Base-by-base conservation (phyloP, 1,139 yeast species). In the Tardiomyces depauwii region DNA sequence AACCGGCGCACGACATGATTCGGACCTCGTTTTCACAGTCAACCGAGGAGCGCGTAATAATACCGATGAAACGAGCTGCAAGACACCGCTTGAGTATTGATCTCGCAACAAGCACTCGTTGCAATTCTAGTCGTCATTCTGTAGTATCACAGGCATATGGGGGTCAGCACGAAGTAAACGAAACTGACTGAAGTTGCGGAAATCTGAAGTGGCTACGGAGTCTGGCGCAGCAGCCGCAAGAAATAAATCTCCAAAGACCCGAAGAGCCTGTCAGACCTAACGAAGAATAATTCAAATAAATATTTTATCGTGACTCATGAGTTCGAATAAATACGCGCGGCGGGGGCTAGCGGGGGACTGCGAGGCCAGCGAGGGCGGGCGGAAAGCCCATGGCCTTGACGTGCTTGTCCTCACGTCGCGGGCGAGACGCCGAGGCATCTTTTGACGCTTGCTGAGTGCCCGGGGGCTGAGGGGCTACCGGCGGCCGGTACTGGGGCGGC, bases 361-460 rank as follows among this genome's bases (percentile, higher is more conserved):
- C 46, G 51, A 53, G 44, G n/a, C 53, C 49, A 10, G 57, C 46
- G 12, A 59, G 47, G 30, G 54, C 44, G 1, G 65, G 65, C 2
- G 65, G 65, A 45, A 60, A 61, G 7, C 64, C 64, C 49, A 60
- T 49, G 3, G 62, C 60, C 32, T 52, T 52, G 21, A 55, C 58
- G 7, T 56, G 51, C 43, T 51, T 50, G 43, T 52, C 57, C 9
- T 48, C 53, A 19, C n/a, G 36, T 5, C 36, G 10, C 42, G 40
- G 36, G 43, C 18, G 32, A n/a, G 23, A 18, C n/a, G 36, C 40
- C 10, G 41, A 12, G 9, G 43, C 18, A 32, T 30, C 36, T 30
- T 30, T 30, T 30, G 36, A 5, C 10, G 36, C 11, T 21, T 21
- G 25, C 25, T 21, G 25, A 7, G 25, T 4, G 18, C 30, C 14